A percentile compares a stretch with the other conserved stretches of the same genome.
These are phyloP conservation scores for Marchantia polymorpha DNA, from an alignment of 225 moss, liverwort and hornwort genomes.

Conservation along the genomic window DNA sequence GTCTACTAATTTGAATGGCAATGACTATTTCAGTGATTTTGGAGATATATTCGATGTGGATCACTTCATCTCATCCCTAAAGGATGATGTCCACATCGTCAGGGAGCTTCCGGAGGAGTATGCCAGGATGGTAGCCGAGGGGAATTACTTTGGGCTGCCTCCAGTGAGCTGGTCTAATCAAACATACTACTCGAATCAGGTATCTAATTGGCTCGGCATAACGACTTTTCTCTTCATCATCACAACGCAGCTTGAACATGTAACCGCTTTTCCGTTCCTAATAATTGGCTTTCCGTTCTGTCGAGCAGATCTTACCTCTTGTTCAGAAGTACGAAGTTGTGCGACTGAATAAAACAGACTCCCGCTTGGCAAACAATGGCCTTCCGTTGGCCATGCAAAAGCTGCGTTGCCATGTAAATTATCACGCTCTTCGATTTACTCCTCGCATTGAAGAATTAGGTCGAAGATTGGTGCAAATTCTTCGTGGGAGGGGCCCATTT, in stretches of 20 bases:
- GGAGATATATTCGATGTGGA: conserved; percentile 80
- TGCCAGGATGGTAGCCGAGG: conserved; percentile 33
- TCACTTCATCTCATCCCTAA: conserved; percentile 57
- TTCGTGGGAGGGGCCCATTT: conserved; percentile 52
- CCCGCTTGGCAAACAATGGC: conserved; percentile 59
- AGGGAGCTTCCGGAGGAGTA: conserved; percentile 50
- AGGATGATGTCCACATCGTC: conserved; percentile 49
- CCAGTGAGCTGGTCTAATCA: conserved; percentile 71
- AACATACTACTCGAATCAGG: conserved; percentile 49
- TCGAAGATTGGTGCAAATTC: conserved; percentile 48
- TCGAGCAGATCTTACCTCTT: conserved; percentile 58
- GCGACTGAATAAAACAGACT: conserved; percentile 68
- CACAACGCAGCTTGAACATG: not conserved
- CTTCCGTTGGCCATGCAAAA: conserved; percentile 55
- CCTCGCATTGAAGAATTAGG: conserved; percentile 55
- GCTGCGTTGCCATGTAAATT: conserved; percentile 68
- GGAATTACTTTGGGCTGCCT: conserved; percentile 43
- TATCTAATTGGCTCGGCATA: conserved; percentile 12
- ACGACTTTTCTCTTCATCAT: not conserved
- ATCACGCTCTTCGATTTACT: conserved; percentile 57
- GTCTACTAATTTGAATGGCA: not conserved
- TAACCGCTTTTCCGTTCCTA: not conserved
- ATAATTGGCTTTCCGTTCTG: not conserved
- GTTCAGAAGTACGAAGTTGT: conserved; percentile 51
- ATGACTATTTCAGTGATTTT: conserved; percentile 51